These are phyloP conservation scores for Postia placenta DNA, from an alignment of 768 basidiomycete genomes.

Conservation along the genomic window DNA sequence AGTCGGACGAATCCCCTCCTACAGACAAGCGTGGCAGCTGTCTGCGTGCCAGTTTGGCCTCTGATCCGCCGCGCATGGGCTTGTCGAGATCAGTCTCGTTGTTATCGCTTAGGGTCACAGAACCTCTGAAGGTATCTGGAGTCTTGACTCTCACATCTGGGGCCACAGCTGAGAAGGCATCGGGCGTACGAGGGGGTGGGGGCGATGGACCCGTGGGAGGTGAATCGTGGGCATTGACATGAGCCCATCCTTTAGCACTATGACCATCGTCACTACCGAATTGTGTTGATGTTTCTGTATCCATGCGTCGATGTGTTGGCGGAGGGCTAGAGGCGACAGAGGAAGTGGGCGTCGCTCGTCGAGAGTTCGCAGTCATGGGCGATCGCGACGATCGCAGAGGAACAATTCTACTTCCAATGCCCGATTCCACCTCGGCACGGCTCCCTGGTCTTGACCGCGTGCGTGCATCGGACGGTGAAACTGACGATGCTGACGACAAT, in stretches of 20 bases:
- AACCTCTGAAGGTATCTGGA: conserved; percentile 26
- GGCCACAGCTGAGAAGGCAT: conserved; percentile 19
- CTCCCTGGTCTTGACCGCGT: conserved; percentile 24
- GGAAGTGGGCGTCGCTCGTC: conserved; percentile 29
- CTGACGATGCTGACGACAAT: conserved; percentile 57
- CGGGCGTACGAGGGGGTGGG: conserved; percentile 33
- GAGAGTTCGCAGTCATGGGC: conserved; percentile 54
- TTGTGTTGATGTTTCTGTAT: conserved; percentile 11
- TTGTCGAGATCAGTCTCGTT: conserved; percentile 22
- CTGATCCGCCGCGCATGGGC: conserved; percentile 11
- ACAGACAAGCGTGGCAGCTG: conserved; percentile 12
- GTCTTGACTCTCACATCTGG: conserved; percentile 25
- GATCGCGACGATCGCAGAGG: conserved; percentile 52
- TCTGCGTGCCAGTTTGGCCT: conserved; percentile 9
- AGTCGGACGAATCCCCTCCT: conserved; percentile 43
- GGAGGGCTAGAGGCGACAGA: conserved; percentile 37
- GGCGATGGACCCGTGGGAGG: conserved; percentile 33
- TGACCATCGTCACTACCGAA: conserved; percentile 13
- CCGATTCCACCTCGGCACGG: conserved; percentile 53
- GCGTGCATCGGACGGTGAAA: conserved; percentile 48
- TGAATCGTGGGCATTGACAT: conserved; percentile 31
- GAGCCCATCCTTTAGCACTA: conserved; percentile 26
- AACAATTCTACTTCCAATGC: conserved; percentile 50
- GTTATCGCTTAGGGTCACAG: conserved; percentile 24
- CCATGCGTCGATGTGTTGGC: conserved; percentile 11